Percentiles rank a stretch among this genome's conserved stretches.
These are phyloP conservation scores for Didymella segeticola DNA, from an alignment of 2,329 filamentous ascomycete species.

Conservation along the genomic window DNA sequence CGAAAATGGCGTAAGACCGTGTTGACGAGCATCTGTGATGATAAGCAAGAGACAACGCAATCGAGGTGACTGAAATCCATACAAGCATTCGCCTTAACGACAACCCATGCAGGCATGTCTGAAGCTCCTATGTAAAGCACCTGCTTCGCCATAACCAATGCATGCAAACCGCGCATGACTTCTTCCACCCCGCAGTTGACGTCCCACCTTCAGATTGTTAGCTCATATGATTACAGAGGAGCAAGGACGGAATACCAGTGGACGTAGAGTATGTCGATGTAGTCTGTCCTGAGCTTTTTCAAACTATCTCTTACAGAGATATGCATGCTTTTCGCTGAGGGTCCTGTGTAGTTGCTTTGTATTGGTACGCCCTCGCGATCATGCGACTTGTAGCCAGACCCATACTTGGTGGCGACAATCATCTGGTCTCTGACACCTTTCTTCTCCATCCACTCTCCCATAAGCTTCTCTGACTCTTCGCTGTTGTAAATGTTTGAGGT, in stretches of 20 bases:
- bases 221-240: not conserved
- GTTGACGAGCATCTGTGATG: slow-evolving; percentile 38
- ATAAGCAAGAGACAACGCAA: not conserved
- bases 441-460: slow-evolving; percentile 52
- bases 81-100: slow-evolving; percentile 25
- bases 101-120: slow-evolving; percentile 51
- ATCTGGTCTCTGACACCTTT: slow-evolving; percentile 47
- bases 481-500: slow-evolving; percentile 55
- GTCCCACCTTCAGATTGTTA: slow-evolving; percentile 43
- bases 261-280: slow-evolving; percentile 62
- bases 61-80: not conserved
- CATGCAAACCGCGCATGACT: slow-evolving; percentile 50
- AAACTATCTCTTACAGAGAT: slow-evolving; percentile 16
- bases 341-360: slow-evolving; percentile 19
- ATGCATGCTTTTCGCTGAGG: slow-evolving; percentile 56
- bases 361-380: slow-evolving; percentile 14
- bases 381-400: slow-evolving; percentile 25
- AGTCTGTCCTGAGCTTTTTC: slow-evolving; percentile 47
- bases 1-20: slow-evolving; percentile 45
- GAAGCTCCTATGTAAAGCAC: slow-evolving; percentile 53
- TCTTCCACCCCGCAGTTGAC: slow-evolving; percentile 50
- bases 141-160: slow-evolving; percentile 47
- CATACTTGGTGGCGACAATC: slow-evolving; percentile 51
- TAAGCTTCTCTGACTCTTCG: slow-evolving; percentile 48
- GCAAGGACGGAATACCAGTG: slow-evolving; percentile 44